phyloP scores from a whole-genome alignment of 108 stramenopile species.

The Seminavis robusta region DNA sequence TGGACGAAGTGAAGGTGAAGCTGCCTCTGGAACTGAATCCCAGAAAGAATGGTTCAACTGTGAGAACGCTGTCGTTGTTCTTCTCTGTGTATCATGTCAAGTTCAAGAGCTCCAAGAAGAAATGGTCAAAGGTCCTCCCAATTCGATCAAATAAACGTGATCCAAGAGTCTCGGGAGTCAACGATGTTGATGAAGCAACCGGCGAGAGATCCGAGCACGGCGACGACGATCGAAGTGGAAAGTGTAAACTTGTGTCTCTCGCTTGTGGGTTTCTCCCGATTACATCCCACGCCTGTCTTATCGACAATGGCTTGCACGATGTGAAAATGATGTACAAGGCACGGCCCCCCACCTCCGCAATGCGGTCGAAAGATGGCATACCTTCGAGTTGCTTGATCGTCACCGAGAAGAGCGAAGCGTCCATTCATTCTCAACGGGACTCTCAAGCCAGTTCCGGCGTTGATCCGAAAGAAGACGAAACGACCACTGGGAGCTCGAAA shows the following conservation, averaged over 20 bases:
- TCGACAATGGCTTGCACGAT: constrained; percentile 71
- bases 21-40: constrained; percentile 55
- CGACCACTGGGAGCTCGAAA: no score
- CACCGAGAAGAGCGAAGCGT: background rate
- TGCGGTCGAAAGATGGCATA: background rate
- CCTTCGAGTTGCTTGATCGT: background rate
- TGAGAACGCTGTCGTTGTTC: constrained; percentile 27
- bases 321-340: constrained; percentile 54
- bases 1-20: constrained; percentile 86
- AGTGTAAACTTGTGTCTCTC: no score
- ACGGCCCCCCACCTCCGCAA: constrained; percentile 1
- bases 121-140: constrained; percentile 22
- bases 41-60: constrained; percentile 17
- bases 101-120: constrained; percentile 41
- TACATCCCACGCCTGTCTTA: constrained; percentile 34
- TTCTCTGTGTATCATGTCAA: constrained; percentile 69
- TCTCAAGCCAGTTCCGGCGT: background rate
- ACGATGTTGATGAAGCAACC: constrained; percentile 26
- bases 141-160: no score
- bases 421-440: background rate
- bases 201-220: constrained; percentile 18
- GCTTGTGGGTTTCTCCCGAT: constrained; percentile 74
- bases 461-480: no score
- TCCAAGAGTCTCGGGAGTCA: constrained; percentile 4
- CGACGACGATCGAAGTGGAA: constrained; percentile 7